phyloP scores from a whole-genome alignment of 495 filamentous ascomycete species.

The Aspergillus ellipticus region DNA sequence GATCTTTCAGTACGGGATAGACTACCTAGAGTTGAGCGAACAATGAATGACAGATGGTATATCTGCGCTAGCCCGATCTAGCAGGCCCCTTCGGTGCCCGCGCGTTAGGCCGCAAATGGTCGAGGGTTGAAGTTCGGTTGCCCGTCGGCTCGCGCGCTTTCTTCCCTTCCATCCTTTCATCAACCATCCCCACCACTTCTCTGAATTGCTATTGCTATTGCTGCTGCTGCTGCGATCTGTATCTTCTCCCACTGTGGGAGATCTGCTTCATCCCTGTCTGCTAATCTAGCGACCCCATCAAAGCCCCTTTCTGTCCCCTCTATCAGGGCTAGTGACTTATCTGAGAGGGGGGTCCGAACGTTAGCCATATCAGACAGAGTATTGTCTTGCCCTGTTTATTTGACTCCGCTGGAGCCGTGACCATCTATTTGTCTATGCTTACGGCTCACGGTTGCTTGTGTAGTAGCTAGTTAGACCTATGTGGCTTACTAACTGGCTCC shows the following conservation, averaged over 20 bases:
- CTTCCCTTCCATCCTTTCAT: constrained; percentile 3
- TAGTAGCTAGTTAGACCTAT: not conserved
- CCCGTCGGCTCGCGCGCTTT: constrained; percentile 9
- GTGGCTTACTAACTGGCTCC: not conserved
- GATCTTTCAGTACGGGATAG: too few relatives aligned
- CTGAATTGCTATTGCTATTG: too few relatives aligned
- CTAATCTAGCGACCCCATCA: not conserved
- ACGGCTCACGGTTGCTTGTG: not conserved
- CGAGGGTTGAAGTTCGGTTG: constrained; percentile 8
- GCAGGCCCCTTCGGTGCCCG: constrained; percentile 12
- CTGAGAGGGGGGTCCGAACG: not conserved
- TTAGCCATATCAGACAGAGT: not conserved
- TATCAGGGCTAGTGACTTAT: not conserved
- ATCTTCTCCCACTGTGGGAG: not conserved
- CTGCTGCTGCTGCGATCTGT: too few relatives aligned
- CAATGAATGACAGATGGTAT: too few relatives aligned
- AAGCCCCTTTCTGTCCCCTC: not conserved
- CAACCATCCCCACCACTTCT: not conserved
- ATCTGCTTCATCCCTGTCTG: not conserved
- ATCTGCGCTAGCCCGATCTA: constrained; percentile 16
- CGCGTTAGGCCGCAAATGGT: constrained; percentile 27
- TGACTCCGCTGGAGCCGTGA: not conserved
- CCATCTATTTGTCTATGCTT: not conserved
- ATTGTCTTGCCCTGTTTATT: not conserved
- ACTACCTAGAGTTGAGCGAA: not conserved